phyloP scores from a whole-genome alignment of 2,329 filamentous ascomycete genomes.

The Teratosphaeria gauchensis region DNA sequence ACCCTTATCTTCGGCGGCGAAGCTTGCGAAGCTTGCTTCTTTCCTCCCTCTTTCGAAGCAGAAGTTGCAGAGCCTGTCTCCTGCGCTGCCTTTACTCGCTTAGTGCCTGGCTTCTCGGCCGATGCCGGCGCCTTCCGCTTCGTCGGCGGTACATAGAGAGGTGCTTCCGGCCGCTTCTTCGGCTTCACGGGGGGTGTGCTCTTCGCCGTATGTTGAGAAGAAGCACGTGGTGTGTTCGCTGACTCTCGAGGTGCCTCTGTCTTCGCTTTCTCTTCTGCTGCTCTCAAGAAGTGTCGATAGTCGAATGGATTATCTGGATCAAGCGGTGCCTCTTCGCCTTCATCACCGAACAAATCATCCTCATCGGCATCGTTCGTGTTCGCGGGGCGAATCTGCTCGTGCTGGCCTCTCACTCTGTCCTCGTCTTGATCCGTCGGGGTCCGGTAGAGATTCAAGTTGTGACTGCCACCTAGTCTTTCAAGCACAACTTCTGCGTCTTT shows the following conservation, averaged over 20 bases:
- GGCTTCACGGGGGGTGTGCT: conserved; percentile 11
- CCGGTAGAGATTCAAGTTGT: conserved; percentile 35
- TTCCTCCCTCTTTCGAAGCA: neutral
- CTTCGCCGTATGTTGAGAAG: neutral
- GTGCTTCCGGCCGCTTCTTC: conserved; percentile 8
- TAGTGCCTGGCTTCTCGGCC: conserved; percentile 12
- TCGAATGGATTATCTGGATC: conserved; percentile 40
- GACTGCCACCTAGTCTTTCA: conserved; percentile 69
- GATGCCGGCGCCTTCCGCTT: conserved; percentile 14
- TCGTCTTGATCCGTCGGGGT: neutral
- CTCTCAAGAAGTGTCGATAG: conserved; percentile 37
- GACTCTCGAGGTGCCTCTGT: conserved; percentile 22
- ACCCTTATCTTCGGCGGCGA: conserved; percentile 11
- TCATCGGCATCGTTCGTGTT: conserved; percentile 25
- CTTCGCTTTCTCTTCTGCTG: neutral
- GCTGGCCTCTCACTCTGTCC: neutral
- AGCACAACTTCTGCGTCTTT: conserved; percentile 34
- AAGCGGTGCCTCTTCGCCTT: conserved; percentile 27
- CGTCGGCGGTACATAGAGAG: conserved; percentile 9
- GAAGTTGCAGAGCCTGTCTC: conserved; percentile 6
- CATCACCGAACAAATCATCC: conserved; percentile 21
- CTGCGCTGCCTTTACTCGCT: conserved; percentile 19
- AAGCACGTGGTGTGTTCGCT: neutral
- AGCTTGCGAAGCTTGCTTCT: neutral
- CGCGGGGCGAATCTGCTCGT: conserved; percentile 8